Evolutionary conservation across 139 green algal genomes (phyloP).

Genomic region (Coelastrella sp.): DNA sequence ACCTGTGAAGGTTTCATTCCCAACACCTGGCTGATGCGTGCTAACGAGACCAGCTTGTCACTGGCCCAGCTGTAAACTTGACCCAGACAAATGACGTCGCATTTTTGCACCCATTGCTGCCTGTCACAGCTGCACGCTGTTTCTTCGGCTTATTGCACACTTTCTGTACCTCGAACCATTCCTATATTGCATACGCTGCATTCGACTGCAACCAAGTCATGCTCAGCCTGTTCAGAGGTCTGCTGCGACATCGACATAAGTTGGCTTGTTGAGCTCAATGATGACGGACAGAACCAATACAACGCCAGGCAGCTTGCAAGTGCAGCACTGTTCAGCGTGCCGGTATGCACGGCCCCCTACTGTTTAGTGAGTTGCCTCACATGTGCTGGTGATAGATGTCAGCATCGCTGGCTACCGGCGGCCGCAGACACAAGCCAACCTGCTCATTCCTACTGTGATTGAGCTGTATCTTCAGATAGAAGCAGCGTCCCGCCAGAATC

Average conservation of each 20-base stretch:
- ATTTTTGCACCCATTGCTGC: background rate
- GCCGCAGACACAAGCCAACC: background rate
- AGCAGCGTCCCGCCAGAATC: background rate
- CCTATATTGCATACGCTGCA: background rate
- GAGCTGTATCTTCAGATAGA: constrained; percentile 7
- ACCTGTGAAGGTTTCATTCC: background rate
- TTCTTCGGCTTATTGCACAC: background rate
- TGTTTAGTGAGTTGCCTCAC: too few relatives aligned
- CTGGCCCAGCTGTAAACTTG: background rate
- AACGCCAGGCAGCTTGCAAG: too few relatives aligned
- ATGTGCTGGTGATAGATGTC: too few relatives aligned
- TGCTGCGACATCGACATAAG: too few relatives aligned
- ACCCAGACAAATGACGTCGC: constrained; percentile 12
- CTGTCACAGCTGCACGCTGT: background rate
- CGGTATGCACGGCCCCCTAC: too few relatives aligned
- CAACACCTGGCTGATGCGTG: background rate
- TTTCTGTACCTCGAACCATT: background rate
- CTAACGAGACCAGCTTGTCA: background rate
- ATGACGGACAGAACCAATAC: too few relatives aligned
- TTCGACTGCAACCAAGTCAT: constrained; percentile 4
- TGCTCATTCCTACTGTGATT: background rate
- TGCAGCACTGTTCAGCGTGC: background rate
- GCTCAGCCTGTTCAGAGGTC: background rate
- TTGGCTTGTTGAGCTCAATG: background rate
- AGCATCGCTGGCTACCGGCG: too few relatives aligned